Evolutionary conservation across 1,139 yeast species (phyloP), one percentile per base, ranked within the genome.

Genomic region (Candida tropicalis): DNA sequence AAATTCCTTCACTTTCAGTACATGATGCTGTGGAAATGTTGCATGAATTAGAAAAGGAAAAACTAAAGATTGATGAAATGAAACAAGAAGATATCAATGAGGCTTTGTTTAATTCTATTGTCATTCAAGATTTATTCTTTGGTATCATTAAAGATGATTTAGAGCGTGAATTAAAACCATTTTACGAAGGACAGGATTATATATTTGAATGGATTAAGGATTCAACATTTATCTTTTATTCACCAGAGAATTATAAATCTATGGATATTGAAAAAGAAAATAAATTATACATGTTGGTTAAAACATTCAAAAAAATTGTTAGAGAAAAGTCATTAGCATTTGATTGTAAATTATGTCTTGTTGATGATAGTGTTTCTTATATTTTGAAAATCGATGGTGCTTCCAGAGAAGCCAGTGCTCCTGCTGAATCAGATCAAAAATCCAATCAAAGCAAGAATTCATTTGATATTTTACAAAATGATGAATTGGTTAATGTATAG

Each of bases 111-210:
- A 84, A 84, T 60, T 81, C 86, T 0, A 63, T 84, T 41, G 51
- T 78, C 6, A 70, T 85, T 16, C 68, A 68, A 39, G 83, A 81
- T 47, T 68, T 79, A 2, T 75, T 78, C 38, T 69, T 75, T 41
- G 87, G 87, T 0, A 69, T 78, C 3, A 71, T 81, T 0, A 66
- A 63, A 43, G 75, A 70, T 8, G 77, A 73, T 28, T 41, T 53
- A 15, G 48, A 53, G 26, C 34, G 26, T 9, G 64, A 66, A 9
- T 57, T 79, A 23, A 47, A 48, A 5, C 40, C 65, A 53, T 48
- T 53, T 10, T 20, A 46, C 4, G 48, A 37, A 5, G 38, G 48
- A 31, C 46, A 47, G 49, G 65, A 50, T 44, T 68, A 65, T 9
- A 54, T 48, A 7, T 56, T 68, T 25, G 67, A 63, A 35, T 74